These are phyloP conservation scores for Penicillium antarcticum DNA, from an alignment of 495 filamentous ascomycete genomes.

Conservation along the genomic window DNA sequence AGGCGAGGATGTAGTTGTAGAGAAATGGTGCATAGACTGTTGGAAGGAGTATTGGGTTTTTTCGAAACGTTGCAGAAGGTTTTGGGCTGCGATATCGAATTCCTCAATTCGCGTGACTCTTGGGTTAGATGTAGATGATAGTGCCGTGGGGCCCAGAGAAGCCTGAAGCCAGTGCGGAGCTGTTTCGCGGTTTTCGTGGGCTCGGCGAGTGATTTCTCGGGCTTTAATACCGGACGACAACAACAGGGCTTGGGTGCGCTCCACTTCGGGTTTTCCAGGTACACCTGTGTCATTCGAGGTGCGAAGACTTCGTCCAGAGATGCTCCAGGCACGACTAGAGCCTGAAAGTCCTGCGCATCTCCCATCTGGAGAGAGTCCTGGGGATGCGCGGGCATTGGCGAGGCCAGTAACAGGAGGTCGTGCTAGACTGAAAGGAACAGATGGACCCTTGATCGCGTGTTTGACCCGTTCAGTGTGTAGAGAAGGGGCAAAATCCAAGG, in stretches of 20 bases:
- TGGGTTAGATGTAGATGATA: conserved; percentile 26
- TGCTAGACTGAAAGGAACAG: conserved; percentile 31
- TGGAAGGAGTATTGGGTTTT: conserved; percentile 52
- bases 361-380: conserved; percentile 17
- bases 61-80: conserved; percentile 56
- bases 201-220: conserved; percentile 66
- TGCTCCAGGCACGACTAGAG: conserved; percentile 57
- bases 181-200: conserved; percentile 45
- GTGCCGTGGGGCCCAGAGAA: conserved; percentile 16
- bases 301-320: conserved; percentile 56
- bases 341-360: conserved; percentile 21
- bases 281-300: conserved; percentile 32
- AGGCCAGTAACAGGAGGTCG: conserved; percentile 46
- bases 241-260: conserved; percentile 68
- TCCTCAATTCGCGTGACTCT: conserved; percentile 57
- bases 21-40: conserved; percentile 50
- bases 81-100: conserved; percentile 65
- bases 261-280: conserved; percentile 61
- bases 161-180: conserved; percentile 38
- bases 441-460: conserved; percentile 28
- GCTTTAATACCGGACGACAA: conserved; percentile 85
- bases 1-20: conserved; percentile 36
- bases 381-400: conserved; percentile 39
- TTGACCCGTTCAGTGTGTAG: conserved; percentile 24
- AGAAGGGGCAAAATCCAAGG: conserved; percentile 25